Base-by-base conservation (phyloP, 1,284 basidiomycete species). In the Meripilus lineatus region DNA sequence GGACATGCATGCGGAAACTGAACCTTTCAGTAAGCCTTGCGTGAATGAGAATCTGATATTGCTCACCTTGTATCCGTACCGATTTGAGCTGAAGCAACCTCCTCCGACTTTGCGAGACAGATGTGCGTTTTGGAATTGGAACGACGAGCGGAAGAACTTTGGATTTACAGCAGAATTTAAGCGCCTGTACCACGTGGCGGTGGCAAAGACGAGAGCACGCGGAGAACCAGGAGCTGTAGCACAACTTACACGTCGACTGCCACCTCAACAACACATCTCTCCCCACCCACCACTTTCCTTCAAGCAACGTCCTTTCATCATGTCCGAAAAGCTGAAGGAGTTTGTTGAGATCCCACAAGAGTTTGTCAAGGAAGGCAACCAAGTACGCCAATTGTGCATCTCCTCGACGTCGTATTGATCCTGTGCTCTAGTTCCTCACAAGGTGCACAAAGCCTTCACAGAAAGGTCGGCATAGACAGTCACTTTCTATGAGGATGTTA, bases 361-460 rank as follows among this genome's bases (percentile, higher is more conserved):
- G 61, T 98, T 98, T 66, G 58, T 94, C 56, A 87, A 81, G 58
- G 95, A 98, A 57, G 95, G 95, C 47, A 91, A 89, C 56, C 91
- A 93, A 74, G 93, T 92, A 44, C 53, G 79, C 67, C 25, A 14
- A 41, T 14, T 17, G 5, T 34, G 25, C 11, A 38, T 46, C 25
- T 46, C 33, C 32, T 28, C 32, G 15, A 18, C 22, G 32, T 17
- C 28, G n/a, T 30, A 10, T 30, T 30, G 28, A n/a, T 17, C n/a
- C 37, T 11, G 10, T 17, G 10, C 14, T 42, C 4, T 59, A 96
- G 93, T 98, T 99, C 74, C 71, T 99, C 57, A 90, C 86, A 61
- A 82, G 94, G 63, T 99, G 95, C 77, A 96, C 93, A 52, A 99
- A 99, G 74, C 95, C 95, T 43, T 91, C 91, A 44, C 81, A 89